These are phyloP conservation scores for Cystobasidiopsis lactophilus DNA, from an alignment of 768 basidiomycete species.

Conservation along the genomic window DNA sequence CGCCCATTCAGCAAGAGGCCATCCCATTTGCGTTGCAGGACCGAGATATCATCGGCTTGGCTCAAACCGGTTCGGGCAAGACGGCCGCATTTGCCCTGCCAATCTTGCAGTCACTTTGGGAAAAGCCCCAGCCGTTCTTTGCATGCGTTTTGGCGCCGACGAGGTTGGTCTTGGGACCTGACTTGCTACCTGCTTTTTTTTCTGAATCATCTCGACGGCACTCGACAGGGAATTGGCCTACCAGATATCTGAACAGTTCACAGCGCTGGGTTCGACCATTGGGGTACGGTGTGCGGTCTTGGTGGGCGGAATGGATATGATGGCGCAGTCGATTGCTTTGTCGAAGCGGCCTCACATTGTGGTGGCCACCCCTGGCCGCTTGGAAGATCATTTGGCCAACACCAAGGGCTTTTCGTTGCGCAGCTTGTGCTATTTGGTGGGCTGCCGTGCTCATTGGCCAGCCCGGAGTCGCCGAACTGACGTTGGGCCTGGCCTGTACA, in stretches of 20 bases:
- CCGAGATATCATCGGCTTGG: slow-evolving; percentile 93
- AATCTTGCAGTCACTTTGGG: slow-evolving; percentile 88
- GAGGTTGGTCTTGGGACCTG: slow-evolving; percentile 28
- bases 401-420: slow-evolving; percentile 89
- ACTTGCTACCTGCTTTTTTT: not conserved
- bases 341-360: slow-evolving; percentile 86
- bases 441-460: slow-evolving; percentile 18
- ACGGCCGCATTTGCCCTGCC: slow-evolving; percentile 93
- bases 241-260: slow-evolving; percentile 94
- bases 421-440: slow-evolving; percentile 62
- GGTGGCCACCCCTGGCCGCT: slow-evolving; percentile 80
- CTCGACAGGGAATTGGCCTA: slow-evolving; percentile 68
- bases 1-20: slow-evolving; percentile 65
- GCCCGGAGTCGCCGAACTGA: not conserved
- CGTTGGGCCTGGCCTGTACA: slow-evolving; percentile 21
- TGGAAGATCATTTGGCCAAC: slow-evolving; percentile 83
- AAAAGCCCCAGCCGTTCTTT: slow-evolving; percentile 67
- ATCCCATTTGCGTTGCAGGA: slow-evolving; percentile 76
- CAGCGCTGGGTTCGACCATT: slow-evolving; percentile 71
- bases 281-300: slow-evolving; percentile 76
- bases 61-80: slow-evolving; percentile 90
- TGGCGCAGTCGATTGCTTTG: slow-evolving; percentile 70
- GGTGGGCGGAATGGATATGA: slow-evolving; percentile 86
- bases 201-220: not conserved
- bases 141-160: slow-evolving; percentile 88